Evolutionary conservation across 352 stramenopile genomes (phyloP).

Genomic region (Globisporangium irregulare): DNA sequence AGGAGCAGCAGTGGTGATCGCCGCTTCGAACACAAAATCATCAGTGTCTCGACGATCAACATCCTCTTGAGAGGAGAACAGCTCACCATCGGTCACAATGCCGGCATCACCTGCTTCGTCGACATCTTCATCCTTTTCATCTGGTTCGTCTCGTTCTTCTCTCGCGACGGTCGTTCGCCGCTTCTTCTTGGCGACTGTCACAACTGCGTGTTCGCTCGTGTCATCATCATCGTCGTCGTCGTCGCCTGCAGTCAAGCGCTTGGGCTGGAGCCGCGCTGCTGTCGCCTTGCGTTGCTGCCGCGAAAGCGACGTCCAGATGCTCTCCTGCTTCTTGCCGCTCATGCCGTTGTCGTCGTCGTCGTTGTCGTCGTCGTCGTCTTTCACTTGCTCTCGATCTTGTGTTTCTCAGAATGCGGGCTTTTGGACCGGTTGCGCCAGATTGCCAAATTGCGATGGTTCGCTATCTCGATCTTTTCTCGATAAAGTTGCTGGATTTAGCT

Average conservation of each 20-base stretch:
- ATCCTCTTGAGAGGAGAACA: constrained; percentile 61
- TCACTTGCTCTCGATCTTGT: background rate
- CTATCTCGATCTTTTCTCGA: background rate
- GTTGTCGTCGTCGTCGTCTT: background rate
- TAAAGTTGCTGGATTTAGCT: background rate
- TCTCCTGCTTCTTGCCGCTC: constrained; percentile 43
- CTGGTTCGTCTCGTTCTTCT: background rate
- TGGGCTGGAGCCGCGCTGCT: constrained; percentile 26
- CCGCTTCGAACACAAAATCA: constrained; percentile 11
- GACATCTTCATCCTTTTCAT: background rate
- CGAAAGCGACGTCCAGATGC: constrained; percentile 38
- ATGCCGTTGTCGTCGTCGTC: constrained; percentile 16
- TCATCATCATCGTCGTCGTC: background rate
- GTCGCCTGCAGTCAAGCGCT: constrained; percentile 12
- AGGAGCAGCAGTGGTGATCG: constrained; percentile 6
- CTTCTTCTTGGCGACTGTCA: constrained; percentile 16
- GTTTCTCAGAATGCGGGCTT: background rate
- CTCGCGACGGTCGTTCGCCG: constrained; percentile 2
- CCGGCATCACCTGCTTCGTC: constrained; percentile 26
- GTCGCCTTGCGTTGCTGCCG: constrained; percentile 25
- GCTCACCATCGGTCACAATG: constrained; percentile 54
- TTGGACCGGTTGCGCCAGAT: background rate
- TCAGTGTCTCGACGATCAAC: constrained; percentile 10
- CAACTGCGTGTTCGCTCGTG: constrained; percentile 13
- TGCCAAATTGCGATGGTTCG: background rate